Evolutionary conservation across 1,284 basidiomycete species (phyloP).

Genomic region (Cerrena zonata): DNA sequence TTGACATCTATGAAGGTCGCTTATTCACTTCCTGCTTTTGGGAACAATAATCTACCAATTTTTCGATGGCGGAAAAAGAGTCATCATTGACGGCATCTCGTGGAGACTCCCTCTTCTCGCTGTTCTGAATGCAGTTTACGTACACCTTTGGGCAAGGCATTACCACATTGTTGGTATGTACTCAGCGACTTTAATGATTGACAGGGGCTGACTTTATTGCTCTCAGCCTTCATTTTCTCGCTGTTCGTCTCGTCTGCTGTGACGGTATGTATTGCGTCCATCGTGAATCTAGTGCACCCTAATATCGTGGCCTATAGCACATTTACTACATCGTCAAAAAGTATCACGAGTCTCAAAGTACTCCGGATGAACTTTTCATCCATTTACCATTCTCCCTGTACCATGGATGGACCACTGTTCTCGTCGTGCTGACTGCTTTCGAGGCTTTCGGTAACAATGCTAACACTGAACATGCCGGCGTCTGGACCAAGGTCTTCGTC

Average conservation of each 20-base stretch:
- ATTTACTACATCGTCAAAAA: slow-evolving; percentile 92
- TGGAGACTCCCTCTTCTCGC: slow-evolving; percentile 87
- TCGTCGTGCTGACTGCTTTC: slow-evolving; percentile 84
- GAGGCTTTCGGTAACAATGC: slow-evolving; percentile 87
- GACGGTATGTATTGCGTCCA: slow-evolving; percentile 41
- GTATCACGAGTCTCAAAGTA: slow-evolving; percentile 59
- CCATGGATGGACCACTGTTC: slow-evolving; percentile 91
- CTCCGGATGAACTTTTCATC: slow-evolving; percentile 73
- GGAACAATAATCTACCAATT: slow-evolving; percentile 89
- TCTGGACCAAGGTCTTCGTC: slow-evolving; percentile 91
- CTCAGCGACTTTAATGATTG: background rate
- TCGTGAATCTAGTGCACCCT: background rate
- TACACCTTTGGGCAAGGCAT: slow-evolving; percentile 69
- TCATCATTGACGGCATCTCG: slow-evolving; percentile 78
- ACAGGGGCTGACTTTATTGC: slow-evolving; percentile 6
- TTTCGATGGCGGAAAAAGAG: slow-evolving; percentile 70
- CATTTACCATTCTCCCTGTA: slow-evolving; percentile 89
- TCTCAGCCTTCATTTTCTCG: slow-evolving; percentile 73
- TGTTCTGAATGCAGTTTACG: slow-evolving; percentile 79
- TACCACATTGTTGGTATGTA: slow-evolving; percentile 66
- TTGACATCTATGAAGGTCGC: slow-evolving; percentile 42
- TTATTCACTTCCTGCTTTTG: slow-evolving; percentile 82
- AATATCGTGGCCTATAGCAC: slow-evolving; percentile 38
- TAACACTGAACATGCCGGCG: slow-evolving; percentile 56
- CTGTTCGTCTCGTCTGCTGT: slow-evolving; percentile 80